These are phyloP conservation scores for Alternaria postmessia DNA, from an alignment of 2,329 filamentous ascomycete species.

Conservation along the genomic window DNA sequence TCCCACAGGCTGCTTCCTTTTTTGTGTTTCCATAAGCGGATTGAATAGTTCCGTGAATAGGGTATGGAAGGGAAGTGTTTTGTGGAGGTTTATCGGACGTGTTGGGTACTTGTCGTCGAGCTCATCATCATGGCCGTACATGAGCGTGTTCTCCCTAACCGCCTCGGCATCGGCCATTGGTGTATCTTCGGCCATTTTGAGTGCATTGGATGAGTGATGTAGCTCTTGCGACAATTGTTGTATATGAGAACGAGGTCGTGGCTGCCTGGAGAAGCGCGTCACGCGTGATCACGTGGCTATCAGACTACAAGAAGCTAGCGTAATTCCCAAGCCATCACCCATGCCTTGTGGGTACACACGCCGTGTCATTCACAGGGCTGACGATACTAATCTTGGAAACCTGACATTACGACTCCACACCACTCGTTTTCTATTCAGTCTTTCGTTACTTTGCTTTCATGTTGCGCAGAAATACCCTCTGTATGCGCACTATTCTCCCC, in stretches of 20 bases:
- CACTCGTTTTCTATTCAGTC: slow-evolving; percentile 22
- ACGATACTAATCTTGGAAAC: slow-evolving; percentile 15
- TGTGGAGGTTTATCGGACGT: slow-evolving; percentile 79
- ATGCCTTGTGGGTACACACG: slow-evolving; percentile 14
- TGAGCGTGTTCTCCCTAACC: slow-evolving; percentile 57
- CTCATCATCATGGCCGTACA: slow-evolving; percentile 57
- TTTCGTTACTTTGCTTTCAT: slow-evolving; percentile 21
- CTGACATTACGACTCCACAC: slow-evolving; percentile 17
- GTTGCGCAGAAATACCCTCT: slow-evolving; percentile 11
- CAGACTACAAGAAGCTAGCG: slow-evolving; percentile 15
- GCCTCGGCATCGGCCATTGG: slow-evolving; percentile 55
- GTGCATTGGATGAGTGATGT: slow-evolving; percentile 18
- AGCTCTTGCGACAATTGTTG: neutral
- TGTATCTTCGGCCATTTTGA: slow-evolving; percentile 40
- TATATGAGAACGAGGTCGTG: slow-evolving; percentile 12
- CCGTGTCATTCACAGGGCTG: slow-evolving; percentile 14
- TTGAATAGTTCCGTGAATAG: slow-evolving; percentile 83
- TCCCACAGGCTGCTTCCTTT: slow-evolving; percentile 67
- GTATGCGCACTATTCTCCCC: slow-evolving; percentile 11
- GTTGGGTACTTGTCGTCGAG: slow-evolving; percentile 71
- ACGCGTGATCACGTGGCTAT: slow-evolving; percentile 28
- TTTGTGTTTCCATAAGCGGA: slow-evolving; percentile 79
- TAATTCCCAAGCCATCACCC: slow-evolving; percentile 5
- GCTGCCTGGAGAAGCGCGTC: slow-evolving; percentile 22
- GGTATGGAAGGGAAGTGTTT: slow-evolving; percentile 82